Conservation (phyloP, 805 yeast genomes). For the Metschnikowia sp. region DNA sequence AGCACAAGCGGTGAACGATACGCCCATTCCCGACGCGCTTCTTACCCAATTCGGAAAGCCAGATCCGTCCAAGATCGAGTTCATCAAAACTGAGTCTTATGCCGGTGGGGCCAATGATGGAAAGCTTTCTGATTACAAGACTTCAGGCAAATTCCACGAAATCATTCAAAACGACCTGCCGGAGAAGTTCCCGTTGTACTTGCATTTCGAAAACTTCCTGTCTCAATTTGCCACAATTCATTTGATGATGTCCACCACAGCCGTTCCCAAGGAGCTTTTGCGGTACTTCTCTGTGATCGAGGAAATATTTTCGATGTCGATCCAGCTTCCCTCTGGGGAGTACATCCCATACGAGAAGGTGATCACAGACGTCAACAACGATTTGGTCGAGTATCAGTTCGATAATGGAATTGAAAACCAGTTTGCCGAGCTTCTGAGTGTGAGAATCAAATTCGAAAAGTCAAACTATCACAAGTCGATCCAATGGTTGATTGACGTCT, state of each 20-base stretch:
- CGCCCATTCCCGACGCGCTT: slow-evolving; percentile 70
- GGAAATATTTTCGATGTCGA: slow-evolving; percentile 70
- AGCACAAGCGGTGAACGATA: slow-evolving; percentile 69
- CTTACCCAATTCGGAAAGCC: slow-evolving; percentile 64
- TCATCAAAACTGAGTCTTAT: slow-evolving; percentile 66
- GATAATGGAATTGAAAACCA: slow-evolving; percentile 55
- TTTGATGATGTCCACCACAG: slow-evolving; percentile 54
- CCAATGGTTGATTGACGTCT: slow-evolving; percentile 67
- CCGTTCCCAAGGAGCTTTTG: slow-evolving; percentile 48
- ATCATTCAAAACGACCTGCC: slow-evolving; percentile 32
- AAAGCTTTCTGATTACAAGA: slow-evolving; percentile 26
- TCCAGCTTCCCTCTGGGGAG: slow-evolving; percentile 58
- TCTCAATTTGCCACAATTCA: slow-evolving; percentile 76
- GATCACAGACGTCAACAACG: slow-evolving; percentile 67
- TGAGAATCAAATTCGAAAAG: slow-evolving; percentile 58
- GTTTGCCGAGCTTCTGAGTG: slow-evolving; percentile 62
- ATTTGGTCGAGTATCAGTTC: slow-evolving; percentile 59
- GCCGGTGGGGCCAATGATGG: slow-evolving; percentile 50
- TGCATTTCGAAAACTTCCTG: slow-evolving; percentile 75
- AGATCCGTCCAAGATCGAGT: slow-evolving; percentile 69
- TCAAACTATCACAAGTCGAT: slow-evolving; percentile 66
- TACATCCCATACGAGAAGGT: slow-evolving; percentile 69
- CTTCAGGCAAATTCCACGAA: slow-evolving; percentile 23
- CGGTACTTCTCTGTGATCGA: slow-evolving; percentile 63
- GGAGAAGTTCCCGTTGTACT: slow-evolving; percentile 55